Evolutionary conservation across 805 yeast genomes (phyloP).

Genomic region (Ogataea pilisensis): DNA sequence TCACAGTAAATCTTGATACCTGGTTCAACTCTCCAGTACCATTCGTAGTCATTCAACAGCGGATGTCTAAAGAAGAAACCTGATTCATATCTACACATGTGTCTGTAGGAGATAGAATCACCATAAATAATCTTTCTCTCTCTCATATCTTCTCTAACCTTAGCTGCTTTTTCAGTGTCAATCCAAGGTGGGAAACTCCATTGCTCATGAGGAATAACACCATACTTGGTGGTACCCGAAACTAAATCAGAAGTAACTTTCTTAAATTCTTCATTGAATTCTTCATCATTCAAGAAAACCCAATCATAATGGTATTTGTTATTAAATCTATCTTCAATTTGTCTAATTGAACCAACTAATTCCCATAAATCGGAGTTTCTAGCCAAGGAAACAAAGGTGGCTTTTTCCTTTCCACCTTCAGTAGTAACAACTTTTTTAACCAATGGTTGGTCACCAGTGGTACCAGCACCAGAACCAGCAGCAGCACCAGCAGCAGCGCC

Average conservation of each 20-base stretch:
- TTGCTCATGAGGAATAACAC: constrained; percentile 74
- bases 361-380: constrained; percentile 68
- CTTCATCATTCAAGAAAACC: constrained; percentile 90
- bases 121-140: constrained; percentile 56
- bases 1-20: constrained; percentile 79
- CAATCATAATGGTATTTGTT: constrained; percentile 79
- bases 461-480: constrained; percentile 4
- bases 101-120: constrained; percentile 67
- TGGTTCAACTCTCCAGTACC: constrained; percentile 96
- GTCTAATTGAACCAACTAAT: constrained; percentile 60
- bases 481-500: constrained; percentile 11
- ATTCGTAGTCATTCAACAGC: constrained; percentile 69
- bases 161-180: constrained; percentile 63
- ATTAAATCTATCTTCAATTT: constrained; percentile 89
- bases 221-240: constrained; percentile 76
- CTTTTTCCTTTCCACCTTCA: constrained; percentile 47
- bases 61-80: constrained; percentile 86
- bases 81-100: constrained; percentile 89
- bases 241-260: constrained; percentile 59
- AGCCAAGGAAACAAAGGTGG: constrained; percentile 78
- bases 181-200: constrained; percentile 89
- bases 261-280: constrained; percentile 78
- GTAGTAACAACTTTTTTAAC: constrained; percentile 5
- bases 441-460: background rate
- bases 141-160: constrained; percentile 49